phyloP scores from a whole-genome alignment of 495 filamentous ascomycete species.

The Astrocystis sublimbata region DNA sequence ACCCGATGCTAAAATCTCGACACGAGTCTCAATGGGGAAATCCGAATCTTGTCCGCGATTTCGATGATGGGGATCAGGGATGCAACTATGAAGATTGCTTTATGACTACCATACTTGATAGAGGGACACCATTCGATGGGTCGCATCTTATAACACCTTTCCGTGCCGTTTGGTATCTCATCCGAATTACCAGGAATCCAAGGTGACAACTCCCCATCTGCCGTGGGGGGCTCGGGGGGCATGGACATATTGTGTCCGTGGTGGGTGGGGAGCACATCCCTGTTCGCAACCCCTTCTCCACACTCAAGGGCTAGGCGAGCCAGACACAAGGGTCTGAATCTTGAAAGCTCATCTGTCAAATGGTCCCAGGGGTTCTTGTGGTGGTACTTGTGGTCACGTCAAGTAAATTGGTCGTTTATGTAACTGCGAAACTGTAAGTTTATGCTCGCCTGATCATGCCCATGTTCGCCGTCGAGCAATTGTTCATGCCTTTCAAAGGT shows the following conservation, averaged over 20 bases:
- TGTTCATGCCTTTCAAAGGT: neutral
- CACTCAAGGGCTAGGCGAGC: neutral
- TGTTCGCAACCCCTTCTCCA: neutral
- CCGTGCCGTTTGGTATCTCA: too few species aligned
- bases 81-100: too few species aligned
- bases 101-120: too few species aligned
- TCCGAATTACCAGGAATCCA: too few species aligned
- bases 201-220: too few species aligned
- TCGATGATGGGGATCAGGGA: too few species aligned
- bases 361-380: neutral
- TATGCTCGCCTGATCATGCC: neutral
- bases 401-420: neutral
- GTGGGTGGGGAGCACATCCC: neutral
- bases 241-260: too few species aligned
- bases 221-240: too few species aligned
- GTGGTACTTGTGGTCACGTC: neutral
- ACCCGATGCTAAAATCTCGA: neutral
- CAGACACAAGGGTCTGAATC: neutral
- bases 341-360: neutral
- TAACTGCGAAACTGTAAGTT: neutral
- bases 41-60: conserved; percentile 13
- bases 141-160: too few species aligned
- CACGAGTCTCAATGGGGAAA: neutral
- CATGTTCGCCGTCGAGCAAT: neutral
- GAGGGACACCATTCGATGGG: too few species aligned